Evolutionary conservation across 2,329 filamentous ascomycete species (phyloP), one percentile per base, ranked within the genome.

Genomic region (Alternaria arbusti): DNA sequence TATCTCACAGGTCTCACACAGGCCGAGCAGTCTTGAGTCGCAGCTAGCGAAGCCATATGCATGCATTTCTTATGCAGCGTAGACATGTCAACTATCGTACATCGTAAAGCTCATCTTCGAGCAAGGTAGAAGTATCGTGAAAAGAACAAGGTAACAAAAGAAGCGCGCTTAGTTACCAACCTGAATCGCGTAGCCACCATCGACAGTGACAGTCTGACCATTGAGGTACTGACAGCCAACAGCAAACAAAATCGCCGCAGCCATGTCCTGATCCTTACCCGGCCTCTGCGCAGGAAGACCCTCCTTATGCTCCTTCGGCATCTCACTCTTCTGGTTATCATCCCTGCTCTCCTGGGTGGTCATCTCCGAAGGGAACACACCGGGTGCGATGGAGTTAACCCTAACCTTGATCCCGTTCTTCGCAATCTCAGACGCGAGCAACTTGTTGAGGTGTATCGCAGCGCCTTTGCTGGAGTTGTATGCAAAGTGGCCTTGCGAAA

Each of bases 211-310:
- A 1, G 79, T 83, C 73, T 75, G 74, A 8, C 84, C 84, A 62
- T 86, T 86, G 12, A 85, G 72, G 65, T 85, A 86, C 68, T 83
- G 83, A 68, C 80, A 84, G 30, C 70, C 78, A n/a, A 83, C 84
- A 17, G 82, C 79, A 64, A 86, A 89, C 25, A 90, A 74, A 4
- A 89, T 82, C 0, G 85, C 85, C 45, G 83, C 82, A 1, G 85
- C 87, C 83, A 89, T 89, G 70, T 89, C 87, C 30, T 84, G 75
- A 66, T 89, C 88, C 25, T 86, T 84, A 0, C 87, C 88, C 0
- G 86, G 86, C 46, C 85, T 72, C 62, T 79, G 78, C 6, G 85
- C 83, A 8, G 86, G 84, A 54, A 86, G 78, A 54, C 84, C 84
- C 57, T 80, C 81, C 72, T 84, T 86, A 68, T 85, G 81, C 59